These are phyloP conservation scores for Starmerella khaoyaiensis DNA, from an alignment of 805 yeast species.

Conservation along the genomic window DNA sequence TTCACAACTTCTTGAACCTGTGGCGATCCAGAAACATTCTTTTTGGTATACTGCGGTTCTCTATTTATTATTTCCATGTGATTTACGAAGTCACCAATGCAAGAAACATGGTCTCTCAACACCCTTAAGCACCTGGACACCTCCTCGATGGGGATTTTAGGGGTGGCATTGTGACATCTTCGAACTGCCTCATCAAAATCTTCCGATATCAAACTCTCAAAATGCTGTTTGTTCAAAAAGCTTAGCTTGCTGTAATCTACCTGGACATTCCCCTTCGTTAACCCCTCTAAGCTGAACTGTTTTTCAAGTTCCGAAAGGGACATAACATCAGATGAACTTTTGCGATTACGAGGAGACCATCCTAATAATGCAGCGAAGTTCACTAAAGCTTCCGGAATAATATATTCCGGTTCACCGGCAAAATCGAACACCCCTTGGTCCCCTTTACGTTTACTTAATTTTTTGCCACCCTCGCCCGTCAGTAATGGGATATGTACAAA, in stretches of 20 bases:
- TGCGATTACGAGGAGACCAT: slow-evolving; percentile 55
- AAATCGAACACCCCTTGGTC: slow-evolving; percentile 59
- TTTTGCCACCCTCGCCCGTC: slow-evolving; percentile 46
- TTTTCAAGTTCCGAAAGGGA: slow-evolving; percentile 36
- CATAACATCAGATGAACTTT: slow-evolving; percentile 24
- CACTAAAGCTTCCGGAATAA: slow-evolving; percentile 73
- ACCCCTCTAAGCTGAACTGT: slow-evolving; percentile 49
- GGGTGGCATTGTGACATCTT: slow-evolving; percentile 16
- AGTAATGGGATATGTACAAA: slow-evolving; percentile 84
- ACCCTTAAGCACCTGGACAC: slow-evolving; percentile 32
- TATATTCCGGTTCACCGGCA: slow-evolving; percentile 25
- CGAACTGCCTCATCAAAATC: slow-evolving; percentile 5
- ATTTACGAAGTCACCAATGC: slow-evolving; percentile 40
- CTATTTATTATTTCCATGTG: slow-evolving; percentile 25
- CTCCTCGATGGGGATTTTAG: slow-evolving; percentile 24
- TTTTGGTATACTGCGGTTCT: background rate
- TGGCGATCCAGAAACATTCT: background rate
- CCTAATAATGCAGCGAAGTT: slow-evolving; percentile 87
- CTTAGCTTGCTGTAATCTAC: slow-evolving; percentile 66
- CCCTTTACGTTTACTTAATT: slow-evolving; percentile 74
- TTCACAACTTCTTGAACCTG: slow-evolving; percentile 3
- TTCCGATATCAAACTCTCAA: slow-evolving; percentile 5
- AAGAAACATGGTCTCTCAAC: slow-evolving; percentile 40
- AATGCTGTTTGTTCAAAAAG: slow-evolving; percentile 63
- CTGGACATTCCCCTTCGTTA: slow-evolving; percentile 89